Conservation (phyloP, 441 rosid species). For the Jatropha multifida region DNA sequence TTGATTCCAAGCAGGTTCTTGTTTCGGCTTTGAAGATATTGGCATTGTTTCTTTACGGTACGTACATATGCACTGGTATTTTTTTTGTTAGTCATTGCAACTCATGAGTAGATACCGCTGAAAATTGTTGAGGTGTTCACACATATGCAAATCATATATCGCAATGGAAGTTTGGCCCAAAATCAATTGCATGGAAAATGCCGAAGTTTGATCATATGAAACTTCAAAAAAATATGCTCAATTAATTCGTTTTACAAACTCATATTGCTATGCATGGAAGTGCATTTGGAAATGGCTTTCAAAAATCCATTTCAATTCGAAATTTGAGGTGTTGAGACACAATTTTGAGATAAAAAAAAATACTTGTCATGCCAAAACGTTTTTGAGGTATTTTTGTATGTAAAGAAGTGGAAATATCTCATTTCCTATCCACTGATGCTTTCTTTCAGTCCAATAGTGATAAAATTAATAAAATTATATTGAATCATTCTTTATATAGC, state of each 20-base stretch:
- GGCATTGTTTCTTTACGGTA: slow-evolving; percentile 65
- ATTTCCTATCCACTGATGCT: not conserved
- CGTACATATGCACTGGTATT: not conserved
- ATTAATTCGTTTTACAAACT: not conserved
- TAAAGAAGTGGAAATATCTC: not conserved
- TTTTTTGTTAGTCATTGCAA: not conserved
- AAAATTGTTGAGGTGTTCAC: not conserved
- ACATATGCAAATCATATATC: no score
- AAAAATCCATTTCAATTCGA: not conserved
- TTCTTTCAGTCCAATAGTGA: not conserved
- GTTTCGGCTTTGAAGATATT: slow-evolving; percentile 57
- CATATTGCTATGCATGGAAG: not conserved
- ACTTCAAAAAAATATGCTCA: not conserved
- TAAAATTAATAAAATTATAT: not conserved
- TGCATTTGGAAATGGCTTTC: not conserved
- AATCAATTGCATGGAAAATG: not conserved
- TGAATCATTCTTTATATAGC: not conserved
- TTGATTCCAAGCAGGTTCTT: slow-evolving; percentile 28
- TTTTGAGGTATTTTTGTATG: not conserved
- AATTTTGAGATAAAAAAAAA: not conserved
- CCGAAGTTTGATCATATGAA: not conserved
- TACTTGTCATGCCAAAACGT: not conserved
- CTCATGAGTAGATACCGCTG: not conserved
- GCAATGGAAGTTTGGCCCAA: not conserved
- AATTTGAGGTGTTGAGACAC: not conserved